Conservation (phyloP, 768 basidiomycete genomes). For the Serendipita sp. region DNA sequence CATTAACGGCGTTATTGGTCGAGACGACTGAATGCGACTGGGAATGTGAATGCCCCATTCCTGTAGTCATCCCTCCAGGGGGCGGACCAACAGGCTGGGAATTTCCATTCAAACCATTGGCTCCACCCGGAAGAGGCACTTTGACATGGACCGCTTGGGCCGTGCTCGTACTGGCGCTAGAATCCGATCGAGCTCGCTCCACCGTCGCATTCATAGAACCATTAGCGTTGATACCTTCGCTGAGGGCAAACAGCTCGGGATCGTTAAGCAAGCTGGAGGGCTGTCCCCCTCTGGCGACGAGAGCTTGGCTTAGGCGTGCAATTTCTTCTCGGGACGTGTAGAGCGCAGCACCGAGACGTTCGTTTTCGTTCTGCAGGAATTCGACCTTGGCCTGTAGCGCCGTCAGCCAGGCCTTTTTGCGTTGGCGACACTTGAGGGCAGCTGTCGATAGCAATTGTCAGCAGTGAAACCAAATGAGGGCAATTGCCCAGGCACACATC, state of each 20-base stretch:
- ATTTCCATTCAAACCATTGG: background rate
- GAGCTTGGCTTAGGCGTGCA: conserved; percentile 39
- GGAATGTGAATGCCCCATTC: background rate
- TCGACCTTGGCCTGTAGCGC: conserved; percentile 91
- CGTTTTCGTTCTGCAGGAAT: conserved; percentile 82
- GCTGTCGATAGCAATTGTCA: conserved; percentile 30
- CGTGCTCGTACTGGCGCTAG: background rate
- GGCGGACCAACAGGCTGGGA: background rate
- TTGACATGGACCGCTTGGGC: background rate
- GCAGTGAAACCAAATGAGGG: background rate
- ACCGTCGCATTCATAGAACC: background rate
- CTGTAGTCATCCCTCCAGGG: background rate
- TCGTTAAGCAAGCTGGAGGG: background rate
- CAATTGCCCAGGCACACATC: conserved; percentile 10
- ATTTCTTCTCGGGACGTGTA: conserved; percentile 85
- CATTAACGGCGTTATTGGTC: background rate
- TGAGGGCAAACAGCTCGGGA: background rate
- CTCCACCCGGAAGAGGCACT: background rate
- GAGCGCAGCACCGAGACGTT: conserved; percentile 74
- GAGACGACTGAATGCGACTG: background rate
- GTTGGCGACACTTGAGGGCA: conserved; percentile 95
- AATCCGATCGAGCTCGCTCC: background rate
- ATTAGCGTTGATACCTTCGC: background rate
- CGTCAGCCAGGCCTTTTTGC: conserved; percentile 95
- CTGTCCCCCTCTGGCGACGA: background rate